Conservation (phyloP, 2,329 filamentous ascomycete species). For the Calonectria pseudoreteaudii region DNA sequence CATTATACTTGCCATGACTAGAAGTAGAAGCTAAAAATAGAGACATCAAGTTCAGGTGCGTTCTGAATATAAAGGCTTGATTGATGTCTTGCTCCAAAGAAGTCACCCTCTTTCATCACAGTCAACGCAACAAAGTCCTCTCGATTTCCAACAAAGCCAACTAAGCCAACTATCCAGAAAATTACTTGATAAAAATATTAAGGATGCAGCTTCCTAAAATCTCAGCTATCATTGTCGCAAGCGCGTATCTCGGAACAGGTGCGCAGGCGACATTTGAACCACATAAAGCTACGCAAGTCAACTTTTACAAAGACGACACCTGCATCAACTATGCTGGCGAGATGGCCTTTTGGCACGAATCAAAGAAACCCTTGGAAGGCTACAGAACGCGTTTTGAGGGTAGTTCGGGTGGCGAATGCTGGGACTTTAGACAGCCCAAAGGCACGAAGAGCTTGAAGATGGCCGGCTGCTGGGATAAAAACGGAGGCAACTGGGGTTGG, state of each 20-base stretch:
- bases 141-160: background rate
- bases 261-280: background rate
- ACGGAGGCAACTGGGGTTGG: background rate
- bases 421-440: background rate
- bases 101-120: background rate
- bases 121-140: background rate
- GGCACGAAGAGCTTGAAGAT: background rate
- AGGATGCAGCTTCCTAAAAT: background rate
- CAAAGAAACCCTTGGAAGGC: background rate
- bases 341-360: background rate
- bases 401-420: background rate
- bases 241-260: background rate
- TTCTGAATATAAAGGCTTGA: background rate
- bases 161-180: too few relatives aligned
- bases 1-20: too few relatives aligned
- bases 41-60: too few relatives aligned
- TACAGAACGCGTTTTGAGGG: background rate
- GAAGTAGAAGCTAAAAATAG: background rate
- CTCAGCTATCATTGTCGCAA: background rate
- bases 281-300: background rate
- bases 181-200: background rate
- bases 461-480: background rate
- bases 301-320: background rate
- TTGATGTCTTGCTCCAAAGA: too few relatives aligned
- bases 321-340: background rate